Conservation (phyloP, 129 eudicot genomes). For the Sambucus nigra region DNA sequence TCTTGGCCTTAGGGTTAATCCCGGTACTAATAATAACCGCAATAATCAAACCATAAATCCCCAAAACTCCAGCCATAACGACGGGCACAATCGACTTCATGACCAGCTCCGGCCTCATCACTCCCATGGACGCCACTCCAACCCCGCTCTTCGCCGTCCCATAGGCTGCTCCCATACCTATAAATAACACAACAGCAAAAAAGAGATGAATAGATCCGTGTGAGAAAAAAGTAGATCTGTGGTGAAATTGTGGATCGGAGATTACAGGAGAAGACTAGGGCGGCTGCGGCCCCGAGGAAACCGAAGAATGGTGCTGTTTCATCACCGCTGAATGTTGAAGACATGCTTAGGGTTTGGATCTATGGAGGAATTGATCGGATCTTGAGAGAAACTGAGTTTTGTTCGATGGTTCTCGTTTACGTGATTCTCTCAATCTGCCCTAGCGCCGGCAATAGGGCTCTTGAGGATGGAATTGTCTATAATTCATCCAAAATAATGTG, state of each 20-base stretch:
- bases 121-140: slow-evolving; percentile 90
- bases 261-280: slow-evolving; percentile 86
- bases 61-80: slow-evolving; percentile 89
- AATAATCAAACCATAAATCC: slow-evolving; percentile 74
- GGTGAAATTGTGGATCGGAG: neutral
- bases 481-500: too few relatives aligned
- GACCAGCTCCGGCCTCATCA: slow-evolving; percentile 84
- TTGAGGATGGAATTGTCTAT: too few relatives aligned
- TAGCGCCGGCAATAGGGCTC: too few relatives aligned
- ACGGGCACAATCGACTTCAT: slow-evolving; percentile 89
- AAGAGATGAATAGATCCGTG: neutral
- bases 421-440: neutral
- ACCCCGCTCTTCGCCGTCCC: slow-evolving; percentile 94
- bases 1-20: slow-evolving; percentile 77
- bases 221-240: slow-evolving; percentile 10
- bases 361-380: slow-evolving; percentile 27
- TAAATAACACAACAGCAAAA: neutral
- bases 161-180: slow-evolving; percentile 91
- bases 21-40: slow-evolving; percentile 87
- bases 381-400: slow-evolving; percentile 10
- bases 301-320: slow-evolving; percentile 93
- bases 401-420: slow-evolving; percentile 4
- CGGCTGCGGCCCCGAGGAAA: slow-evolving; percentile 90
- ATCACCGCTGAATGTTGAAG: slow-evolving; percentile 74
- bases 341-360: slow-evolving; percentile 28